Conservation (phyloP, 2,329 filamentous ascomycete species). For the Epichloe sylvatica region DNA sequence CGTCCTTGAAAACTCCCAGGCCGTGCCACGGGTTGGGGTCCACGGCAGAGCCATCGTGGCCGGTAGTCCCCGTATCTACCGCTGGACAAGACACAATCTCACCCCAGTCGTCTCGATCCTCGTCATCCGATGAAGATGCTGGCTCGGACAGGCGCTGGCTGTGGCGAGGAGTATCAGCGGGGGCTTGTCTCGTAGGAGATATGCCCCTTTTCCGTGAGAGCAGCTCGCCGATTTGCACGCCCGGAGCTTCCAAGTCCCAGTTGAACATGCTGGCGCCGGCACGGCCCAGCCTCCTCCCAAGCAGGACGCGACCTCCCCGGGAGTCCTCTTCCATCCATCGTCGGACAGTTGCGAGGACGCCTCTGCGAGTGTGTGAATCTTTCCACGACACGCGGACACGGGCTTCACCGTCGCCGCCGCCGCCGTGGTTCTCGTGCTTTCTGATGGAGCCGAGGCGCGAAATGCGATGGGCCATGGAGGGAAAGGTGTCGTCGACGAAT, state of each 20-base stretch:
- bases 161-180: conserved; percentile 3
- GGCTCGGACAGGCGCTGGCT: background rate
- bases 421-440: conserved; percentile 39
- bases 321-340: conserved; percentile 55
- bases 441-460: conserved; percentile 46
- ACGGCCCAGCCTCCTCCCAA: conserved; percentile 23
- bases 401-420: conserved; percentile 41
- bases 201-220: conserved; percentile 14
- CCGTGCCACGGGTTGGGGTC: background rate
- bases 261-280: conserved; percentile 42
- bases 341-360: conserved; percentile 44
- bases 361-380: conserved; percentile 36
- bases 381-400: conserved; percentile 47
- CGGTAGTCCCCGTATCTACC: background rate
- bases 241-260: conserved; percentile 42
- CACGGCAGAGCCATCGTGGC: background rate
- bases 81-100: conserved; percentile 37
- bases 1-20: background rate
- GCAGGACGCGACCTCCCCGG: conserved; percentile 33
- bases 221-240: conserved; percentile 31
- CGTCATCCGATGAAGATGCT: background rate
- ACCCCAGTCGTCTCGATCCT: conserved; percentile 41
- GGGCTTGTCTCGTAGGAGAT: conserved; percentile 10
- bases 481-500: conserved; percentile 38
- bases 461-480: conserved; percentile 40